Evolutionary conservation across 2,329 filamentous ascomycete genomes (phyloP).

Genomic region (Dichotomopilus funicola): DNA sequence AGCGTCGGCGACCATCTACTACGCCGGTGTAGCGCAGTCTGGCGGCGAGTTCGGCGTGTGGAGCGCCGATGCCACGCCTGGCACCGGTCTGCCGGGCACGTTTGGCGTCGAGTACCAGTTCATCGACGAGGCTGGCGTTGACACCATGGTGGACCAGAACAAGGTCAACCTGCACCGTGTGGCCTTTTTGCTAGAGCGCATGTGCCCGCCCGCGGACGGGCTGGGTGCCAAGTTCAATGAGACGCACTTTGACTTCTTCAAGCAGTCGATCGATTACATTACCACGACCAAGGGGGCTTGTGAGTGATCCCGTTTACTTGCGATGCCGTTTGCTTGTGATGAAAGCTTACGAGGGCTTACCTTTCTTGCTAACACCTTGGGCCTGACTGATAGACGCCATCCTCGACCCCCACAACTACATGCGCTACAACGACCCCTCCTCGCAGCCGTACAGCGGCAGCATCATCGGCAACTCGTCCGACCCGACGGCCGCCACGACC

Average conservation of each 20-base stretch:
- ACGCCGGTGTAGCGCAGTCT: slow-evolving; percentile 42
- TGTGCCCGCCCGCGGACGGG: slow-evolving; percentile 40
- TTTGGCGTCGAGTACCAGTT: slow-evolving; percentile 46
- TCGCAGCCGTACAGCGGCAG: slow-evolving; percentile 42
- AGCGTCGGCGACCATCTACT: slow-evolving; percentile 39
- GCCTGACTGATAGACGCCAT: slow-evolving; percentile 32
- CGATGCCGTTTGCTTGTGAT: no score
- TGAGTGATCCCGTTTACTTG: neutral
- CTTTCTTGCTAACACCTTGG: neutral
- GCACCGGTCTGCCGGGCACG: slow-evolving; percentile 41
- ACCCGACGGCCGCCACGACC: slow-evolving; percentile 40
- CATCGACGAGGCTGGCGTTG: slow-evolving; percentile 39
- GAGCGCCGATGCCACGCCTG: slow-evolving; percentile 30
- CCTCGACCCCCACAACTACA: slow-evolving; percentile 48
- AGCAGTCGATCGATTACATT: slow-evolving; percentile 44
- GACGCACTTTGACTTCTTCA: slow-evolving; percentile 40
- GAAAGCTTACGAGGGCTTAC: no score
- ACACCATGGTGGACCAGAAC: slow-evolving; percentile 40
- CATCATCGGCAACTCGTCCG: slow-evolving; percentile 41
- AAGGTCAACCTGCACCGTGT: slow-evolving; percentile 44
- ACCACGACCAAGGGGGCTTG: slow-evolving; percentile 39
- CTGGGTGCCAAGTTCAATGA: slow-evolving; percentile 45
- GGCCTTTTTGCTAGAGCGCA: slow-evolving; percentile 45
- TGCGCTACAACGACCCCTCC: slow-evolving; percentile 47
- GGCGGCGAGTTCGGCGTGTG: slow-evolving; percentile 42